Percentiles rank a stretch among this genome's conserved stretches.
phyloP scores from a whole-genome alignment of 495 filamentous ascomycete species.

The Penicillium pulvis region DNA sequence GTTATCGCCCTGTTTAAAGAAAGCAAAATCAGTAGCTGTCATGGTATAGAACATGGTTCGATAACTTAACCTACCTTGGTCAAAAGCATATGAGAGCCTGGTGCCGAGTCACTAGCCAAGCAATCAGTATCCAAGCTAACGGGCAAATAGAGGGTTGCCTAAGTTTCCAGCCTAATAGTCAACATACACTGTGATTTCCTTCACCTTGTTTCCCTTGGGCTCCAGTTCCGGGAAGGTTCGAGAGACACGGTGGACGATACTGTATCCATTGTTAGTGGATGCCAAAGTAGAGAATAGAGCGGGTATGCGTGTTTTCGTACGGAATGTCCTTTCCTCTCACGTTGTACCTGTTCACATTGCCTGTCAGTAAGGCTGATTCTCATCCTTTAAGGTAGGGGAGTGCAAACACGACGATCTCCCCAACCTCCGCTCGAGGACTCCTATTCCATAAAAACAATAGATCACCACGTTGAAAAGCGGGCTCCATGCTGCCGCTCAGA shows the following conservation, averaged over 20 bases:
- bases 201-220: slow-evolving; percentile 41
- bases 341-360: slow-evolving; percentile 61
- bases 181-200: slow-evolving; percentile 40
- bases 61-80: slow-evolving; percentile 62
- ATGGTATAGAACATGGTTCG: neutral
- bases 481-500: slow-evolving; percentile 93
- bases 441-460: slow-evolving; percentile 94
- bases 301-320: neutral
- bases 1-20: slow-evolving; percentile 71
- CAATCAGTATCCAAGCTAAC: slow-evolving; percentile 10
- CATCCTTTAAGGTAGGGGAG: neutral
- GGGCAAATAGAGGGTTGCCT: neutral
- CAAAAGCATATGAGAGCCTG: slow-evolving; percentile 57
- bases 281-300: neutral
- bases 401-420: slow-evolving; percentile 75
- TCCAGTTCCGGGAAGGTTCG: slow-evolving; percentile 62
- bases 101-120: slow-evolving; percentile 25
- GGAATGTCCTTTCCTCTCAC: slow-evolving; percentile 33
- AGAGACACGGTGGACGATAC: slow-evolving; percentile 32
- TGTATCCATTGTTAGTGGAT: neutral
- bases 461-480: slow-evolving; percentile 94
- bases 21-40: slow-evolving; percentile 1
- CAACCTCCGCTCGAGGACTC: slow-evolving; percentile 65
- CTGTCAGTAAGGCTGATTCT: neutral
- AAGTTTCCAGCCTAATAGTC: neutral